Percentiles rank a stretch among this genome's conserved stretches.
phyloP scores from a whole-genome alignment of 2,329 filamentous ascomycete genomes.

The Teratosphaeriaceae sp. region DNA sequence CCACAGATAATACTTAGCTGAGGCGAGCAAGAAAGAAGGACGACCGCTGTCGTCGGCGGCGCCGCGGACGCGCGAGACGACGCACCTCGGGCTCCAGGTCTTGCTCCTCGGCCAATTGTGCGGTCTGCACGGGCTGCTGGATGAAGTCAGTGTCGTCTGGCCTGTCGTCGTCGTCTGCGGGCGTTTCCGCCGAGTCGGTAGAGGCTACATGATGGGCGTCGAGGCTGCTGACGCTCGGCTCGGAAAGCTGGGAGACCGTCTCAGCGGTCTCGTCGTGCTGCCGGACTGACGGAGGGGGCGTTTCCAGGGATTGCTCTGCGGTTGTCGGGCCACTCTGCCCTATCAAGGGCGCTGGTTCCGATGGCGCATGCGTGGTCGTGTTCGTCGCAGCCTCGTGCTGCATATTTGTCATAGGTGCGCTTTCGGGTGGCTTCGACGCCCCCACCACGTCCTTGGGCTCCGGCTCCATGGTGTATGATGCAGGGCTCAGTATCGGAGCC shows the following conservation, averaged over 20 bases:
- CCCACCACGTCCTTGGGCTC: background rate
- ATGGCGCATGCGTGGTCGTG: background rate
- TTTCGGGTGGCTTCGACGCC: background rate
- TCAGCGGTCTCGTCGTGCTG: background rate
- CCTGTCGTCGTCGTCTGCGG: background rate
- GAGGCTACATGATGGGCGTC: background rate
- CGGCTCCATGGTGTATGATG: too few relatives aligned
- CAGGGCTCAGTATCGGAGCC: too few relatives aligned
- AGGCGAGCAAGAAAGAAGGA: conserved; percentile 1
- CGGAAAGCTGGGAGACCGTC: background rate
- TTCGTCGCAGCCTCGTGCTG: background rate
- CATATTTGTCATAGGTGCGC: background rate
- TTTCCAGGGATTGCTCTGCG: background rate
- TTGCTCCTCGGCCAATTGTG: conserved; percentile 28
- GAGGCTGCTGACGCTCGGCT: background rate
- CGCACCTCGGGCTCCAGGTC: conserved; percentile 31
- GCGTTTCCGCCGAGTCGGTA: background rate
- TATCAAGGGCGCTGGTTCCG: background rate
- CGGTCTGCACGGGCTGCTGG: conserved; percentile 6
- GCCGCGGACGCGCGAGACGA: conserved; percentile 7
- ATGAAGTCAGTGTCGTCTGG: conserved; percentile 5
- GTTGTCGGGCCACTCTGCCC: background rate
- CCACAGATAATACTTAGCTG: conserved; percentile 8
- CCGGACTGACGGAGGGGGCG: background rate
- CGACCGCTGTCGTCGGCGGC: background rate